A percentile compares a stretch with the other conserved stretches of the same genome.
phyloP scores from a whole-genome alignment of 768 basidiomycete genomes.

The Pleurotus salmoneostramineus region DNA sequence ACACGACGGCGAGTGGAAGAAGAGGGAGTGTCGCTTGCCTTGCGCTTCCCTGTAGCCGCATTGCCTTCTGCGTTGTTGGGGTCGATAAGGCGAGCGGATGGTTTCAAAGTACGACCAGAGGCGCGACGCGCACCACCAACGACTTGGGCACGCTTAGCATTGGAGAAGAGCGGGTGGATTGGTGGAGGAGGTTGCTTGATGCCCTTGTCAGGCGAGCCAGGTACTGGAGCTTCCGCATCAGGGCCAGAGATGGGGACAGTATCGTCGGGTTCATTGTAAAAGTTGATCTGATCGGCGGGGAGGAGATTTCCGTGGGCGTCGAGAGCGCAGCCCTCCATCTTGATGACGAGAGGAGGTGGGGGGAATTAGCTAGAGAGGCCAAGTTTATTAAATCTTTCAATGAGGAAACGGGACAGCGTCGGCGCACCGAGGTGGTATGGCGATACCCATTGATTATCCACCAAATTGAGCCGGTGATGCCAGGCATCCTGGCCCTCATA shows the following conservation, averaged over 20 bases:
- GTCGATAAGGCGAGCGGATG: not conserved
- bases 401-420: too few species aligned
- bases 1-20: too few species aligned
- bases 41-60: not conserved
- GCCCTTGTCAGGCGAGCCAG: not conserved
- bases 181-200: not conserved
- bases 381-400: too few species aligned
- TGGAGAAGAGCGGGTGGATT: not conserved
- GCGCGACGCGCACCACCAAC: not conserved
- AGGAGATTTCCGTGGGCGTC: slow-evolving; percentile 1
- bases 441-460: too few species aligned
- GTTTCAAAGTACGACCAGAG: not conserved
- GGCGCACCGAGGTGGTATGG: too few species aligned
- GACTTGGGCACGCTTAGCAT: not conserved
- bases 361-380: not conserved
- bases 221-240: not conserved
- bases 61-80: not conserved
- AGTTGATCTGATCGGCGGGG: not conserved
- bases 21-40: not conserved
- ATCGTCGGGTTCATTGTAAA: not conserved
- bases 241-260: slow-evolving; percentile 3
- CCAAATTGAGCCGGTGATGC: too few species aligned
- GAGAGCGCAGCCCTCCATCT: not conserved
- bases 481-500: too few species aligned
- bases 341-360: not conserved